These are phyloP conservation scores for Ochromonas danica DNA, from an alignment of 108 stramenopile genomes.

Conservation along the genomic window DNA sequence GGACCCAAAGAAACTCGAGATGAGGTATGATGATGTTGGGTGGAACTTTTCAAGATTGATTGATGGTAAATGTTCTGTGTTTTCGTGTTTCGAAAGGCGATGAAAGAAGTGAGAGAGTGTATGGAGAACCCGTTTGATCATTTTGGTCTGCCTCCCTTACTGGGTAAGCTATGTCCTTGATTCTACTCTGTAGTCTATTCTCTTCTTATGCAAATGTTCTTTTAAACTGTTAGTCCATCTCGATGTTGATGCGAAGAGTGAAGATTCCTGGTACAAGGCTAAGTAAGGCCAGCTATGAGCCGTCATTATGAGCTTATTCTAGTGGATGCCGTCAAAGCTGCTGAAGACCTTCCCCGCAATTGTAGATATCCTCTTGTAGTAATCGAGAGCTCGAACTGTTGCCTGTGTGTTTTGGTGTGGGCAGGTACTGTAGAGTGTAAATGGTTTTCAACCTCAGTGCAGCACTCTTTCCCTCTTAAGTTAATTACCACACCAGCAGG, in stretches of 20 bases:
- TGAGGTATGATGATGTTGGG: constrained; percentile 69
- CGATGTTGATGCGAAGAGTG: constrained; percentile 83
- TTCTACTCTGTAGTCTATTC: background rate
- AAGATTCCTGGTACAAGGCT: constrained; percentile 96
- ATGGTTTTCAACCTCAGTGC: too few relatives aligned
- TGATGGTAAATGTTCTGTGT: constrained; percentile 40
- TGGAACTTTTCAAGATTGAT: constrained; percentile 35
- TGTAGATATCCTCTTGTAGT: too few relatives aligned
- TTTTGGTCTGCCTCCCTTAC: constrained; percentile 70
- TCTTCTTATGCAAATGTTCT: background rate
- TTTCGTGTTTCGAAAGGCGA: background rate
- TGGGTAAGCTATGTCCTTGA: background rate
- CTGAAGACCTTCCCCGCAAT: too few relatives aligned
- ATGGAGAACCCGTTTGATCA: constrained; percentile 93
- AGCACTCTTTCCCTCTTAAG: too few relatives aligned
- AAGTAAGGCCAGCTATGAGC: too few relatives aligned
- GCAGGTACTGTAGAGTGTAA: too few relatives aligned
- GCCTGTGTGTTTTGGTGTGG: too few relatives aligned
- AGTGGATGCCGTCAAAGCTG: too few relatives aligned
- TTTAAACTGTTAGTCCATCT: constrained; percentile 67
- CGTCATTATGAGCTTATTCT: too few relatives aligned
- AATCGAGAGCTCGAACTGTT: too few relatives aligned
- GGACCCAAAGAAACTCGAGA: constrained; percentile 93
- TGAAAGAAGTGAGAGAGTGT: constrained; percentile 59
- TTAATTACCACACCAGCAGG: too few relatives aligned